Base-by-base conservation (phyloP, 768 basidiomycete genomes). In the Daedaleopsis nitida region DNA sequence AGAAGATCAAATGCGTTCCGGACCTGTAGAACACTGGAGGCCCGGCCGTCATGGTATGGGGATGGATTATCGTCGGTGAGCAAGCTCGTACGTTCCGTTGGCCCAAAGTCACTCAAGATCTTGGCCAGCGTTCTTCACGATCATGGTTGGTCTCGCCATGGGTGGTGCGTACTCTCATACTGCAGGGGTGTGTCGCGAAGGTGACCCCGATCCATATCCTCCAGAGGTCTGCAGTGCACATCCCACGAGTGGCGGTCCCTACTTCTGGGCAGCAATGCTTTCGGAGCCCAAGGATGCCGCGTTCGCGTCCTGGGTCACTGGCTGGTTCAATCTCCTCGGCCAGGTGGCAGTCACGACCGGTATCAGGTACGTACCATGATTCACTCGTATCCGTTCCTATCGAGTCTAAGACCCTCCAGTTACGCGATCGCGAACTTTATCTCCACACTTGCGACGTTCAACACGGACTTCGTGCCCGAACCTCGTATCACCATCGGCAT, bases 231-330 rank as follows among this genome's bases (percentile, higher is more conserved):
- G 75, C 61, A 88, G 86, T 63, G 86, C 87, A 2, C 87, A 86
- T 74, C 87, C 86, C 5, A 88, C 87, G 2, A 86, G 83, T 52
- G 87, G 89, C 7, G 89, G 89, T 0, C 89, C 90, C 0, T 90
- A 91, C 67, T 90, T 86, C 72, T 91, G 89, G 90, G 85, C 88
- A n/a, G 88, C 89, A 1, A 88, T 90, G 83, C 73, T 91, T 1
- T 84, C 87, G 1, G 76, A 76, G 55, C 83, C 82, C 1, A 65
- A 81, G 64, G 72, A 81, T 39, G 87, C 87, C 4, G 76, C 88
- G 0, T 77, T 90, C 34, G 86, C 87, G 2, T 88, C 88, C 0
- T 92, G 89, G 89, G 78, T 87, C 13, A 87, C 86, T 1, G 89
- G 86, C 12, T 88, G 87, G 86, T 88, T 89, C 73, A 89, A 89